These are phyloP conservation scores for Eragrostis nindensis DNA, from an alignment of 176 grass and related monocot genomes.

Conservation along the genomic window DNA sequence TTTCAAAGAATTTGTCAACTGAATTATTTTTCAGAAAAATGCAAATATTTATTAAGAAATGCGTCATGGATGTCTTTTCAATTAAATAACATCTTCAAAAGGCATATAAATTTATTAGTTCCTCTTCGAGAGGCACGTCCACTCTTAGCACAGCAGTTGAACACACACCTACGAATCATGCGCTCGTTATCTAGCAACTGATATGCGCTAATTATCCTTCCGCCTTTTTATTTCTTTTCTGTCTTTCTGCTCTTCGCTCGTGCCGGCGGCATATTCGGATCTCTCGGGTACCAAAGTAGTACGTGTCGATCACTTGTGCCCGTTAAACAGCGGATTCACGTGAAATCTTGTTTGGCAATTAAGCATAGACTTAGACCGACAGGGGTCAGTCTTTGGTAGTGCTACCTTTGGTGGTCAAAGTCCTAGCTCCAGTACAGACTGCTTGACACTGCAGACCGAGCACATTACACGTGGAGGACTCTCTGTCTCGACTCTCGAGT, in stretches of 20 bases:
- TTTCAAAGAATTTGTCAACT: too few species aligned
- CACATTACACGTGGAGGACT: conserved; percentile 14
- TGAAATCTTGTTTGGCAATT: conserved; percentile 10
- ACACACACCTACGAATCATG: neutral
- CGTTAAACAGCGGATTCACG: neutral
- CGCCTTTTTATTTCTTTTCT: neutral
- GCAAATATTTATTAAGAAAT: too few species aligned
- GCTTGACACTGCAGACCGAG: neutral
- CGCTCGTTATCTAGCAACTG: too few species aligned
- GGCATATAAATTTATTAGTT: neutral
- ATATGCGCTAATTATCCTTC: neutral
- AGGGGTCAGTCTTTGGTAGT: neutral
- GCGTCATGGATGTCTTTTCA: too few species aligned
- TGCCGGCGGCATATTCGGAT: conserved; percentile 1
- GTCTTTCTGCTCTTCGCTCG: neutral
- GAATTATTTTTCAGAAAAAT: neutral
- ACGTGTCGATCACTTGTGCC: neutral
- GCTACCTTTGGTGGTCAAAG: conserved; percentile 12
- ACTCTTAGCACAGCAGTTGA: neutral
- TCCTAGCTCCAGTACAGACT: neutral
- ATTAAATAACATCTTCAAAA: neutral
- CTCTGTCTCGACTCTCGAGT: too few species aligned
- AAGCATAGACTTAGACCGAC: neutral
- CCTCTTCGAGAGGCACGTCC: neutral
- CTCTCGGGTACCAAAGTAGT: neutral